Base-by-base conservation (phyloP, 2,329 filamentous ascomycete genomes). In the Arthrobotrys musiformis region DNA sequence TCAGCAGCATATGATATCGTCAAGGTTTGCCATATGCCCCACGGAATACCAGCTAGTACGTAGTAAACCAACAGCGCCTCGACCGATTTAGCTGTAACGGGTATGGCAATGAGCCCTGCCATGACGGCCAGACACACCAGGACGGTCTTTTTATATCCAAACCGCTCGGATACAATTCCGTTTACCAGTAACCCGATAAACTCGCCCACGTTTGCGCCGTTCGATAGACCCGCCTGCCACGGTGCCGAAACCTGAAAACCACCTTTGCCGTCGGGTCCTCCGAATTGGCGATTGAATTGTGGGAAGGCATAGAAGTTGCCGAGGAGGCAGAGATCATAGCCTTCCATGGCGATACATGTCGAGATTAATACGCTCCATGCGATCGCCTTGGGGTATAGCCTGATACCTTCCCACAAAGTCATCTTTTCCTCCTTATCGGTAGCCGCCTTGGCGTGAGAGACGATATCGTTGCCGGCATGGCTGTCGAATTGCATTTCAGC, bases 321-420 rank as follows among this genome's bases (percentile, higher is more conserved):
- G 81, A 95, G 89, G 64, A 96, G 85, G 81, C 89, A 90, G 73
- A 95, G 86, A 82, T 97, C 93, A 85, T 94, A 96, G 35, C 92
- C 93, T 83, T 97, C 93, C 93, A 97, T 97, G 81, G 89, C 89
- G 81, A 97, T 95, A 82, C 92, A 94, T 0, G 92, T 94, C n/a
- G 91, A 94, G 83, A 97, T 94, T 74, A 96, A 85, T 61, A 97
- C 81, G 80, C 90, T 93, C 92, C 93, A 97, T 22, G 85, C 87
- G 70, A 96, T 90, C 22, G 93, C 93, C 85, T 96, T 94, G 73
- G 93, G 93, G 82, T 97, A 97, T 26, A 95, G 86, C 82, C 86
- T 89, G 83, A 97, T 87, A 78, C 92, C 93, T 85, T 97, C 89
- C 82, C 88, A 82, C 72, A 97, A 85, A 54, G 87, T 91, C 91